These are phyloP conservation scores for Paecilomyces formosus DNA, from an alignment of 2,329 filamentous ascomycete genomes.

Conservation along the genomic window DNA sequence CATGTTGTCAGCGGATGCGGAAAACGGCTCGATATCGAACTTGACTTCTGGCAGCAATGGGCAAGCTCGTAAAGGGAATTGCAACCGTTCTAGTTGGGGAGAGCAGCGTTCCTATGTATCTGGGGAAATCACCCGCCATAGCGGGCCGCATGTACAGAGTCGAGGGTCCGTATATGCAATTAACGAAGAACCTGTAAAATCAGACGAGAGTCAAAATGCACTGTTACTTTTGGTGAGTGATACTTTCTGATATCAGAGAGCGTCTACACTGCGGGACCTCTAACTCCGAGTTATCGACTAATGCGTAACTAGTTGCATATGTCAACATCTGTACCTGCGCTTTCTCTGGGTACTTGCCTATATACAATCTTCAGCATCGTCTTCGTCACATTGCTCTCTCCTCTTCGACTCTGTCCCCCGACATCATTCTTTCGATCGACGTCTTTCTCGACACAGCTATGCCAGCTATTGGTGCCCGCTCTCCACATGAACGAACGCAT, in stretches of 20 bases:
- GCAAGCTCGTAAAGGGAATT: constrained; percentile 21
- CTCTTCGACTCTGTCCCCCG: constrained; percentile 47
- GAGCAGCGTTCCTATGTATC: constrained; percentile 29
- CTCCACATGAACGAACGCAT: constrained; percentile 41
- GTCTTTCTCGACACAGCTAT: constrained; percentile 43
- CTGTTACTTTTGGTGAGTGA: constrained; percentile 34
- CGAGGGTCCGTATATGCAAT: constrained; percentile 10
- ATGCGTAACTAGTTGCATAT: constrained; percentile 40
- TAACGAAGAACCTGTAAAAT: constrained; percentile 14
- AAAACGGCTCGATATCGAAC: constrained; percentile 15
- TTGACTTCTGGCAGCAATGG: constrained; percentile 19
- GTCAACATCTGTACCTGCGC: constrained; percentile 46
- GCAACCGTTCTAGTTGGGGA: constrained; percentile 21
- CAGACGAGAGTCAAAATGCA: constrained; percentile 31
- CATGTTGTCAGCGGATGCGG: constrained; percentile 13
- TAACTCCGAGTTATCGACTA: not conserved
- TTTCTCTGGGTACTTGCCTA: constrained; percentile 46
- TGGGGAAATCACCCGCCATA: constrained; percentile 17
- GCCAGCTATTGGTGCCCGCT: constrained; percentile 45
- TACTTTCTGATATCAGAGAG: not conserved
- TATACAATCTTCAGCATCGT: constrained; percentile 49
- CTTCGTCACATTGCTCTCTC: constrained; percentile 44
- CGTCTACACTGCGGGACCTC: not conserved
- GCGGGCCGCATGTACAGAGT: constrained; percentile 18
- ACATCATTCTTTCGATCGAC: constrained; percentile 35